Evolutionary conservation across 2,329 filamentous ascomycete genomes (phyloP), one percentile per base, ranked within the genome.

Genomic region (Diaporthe batatas): DNA sequence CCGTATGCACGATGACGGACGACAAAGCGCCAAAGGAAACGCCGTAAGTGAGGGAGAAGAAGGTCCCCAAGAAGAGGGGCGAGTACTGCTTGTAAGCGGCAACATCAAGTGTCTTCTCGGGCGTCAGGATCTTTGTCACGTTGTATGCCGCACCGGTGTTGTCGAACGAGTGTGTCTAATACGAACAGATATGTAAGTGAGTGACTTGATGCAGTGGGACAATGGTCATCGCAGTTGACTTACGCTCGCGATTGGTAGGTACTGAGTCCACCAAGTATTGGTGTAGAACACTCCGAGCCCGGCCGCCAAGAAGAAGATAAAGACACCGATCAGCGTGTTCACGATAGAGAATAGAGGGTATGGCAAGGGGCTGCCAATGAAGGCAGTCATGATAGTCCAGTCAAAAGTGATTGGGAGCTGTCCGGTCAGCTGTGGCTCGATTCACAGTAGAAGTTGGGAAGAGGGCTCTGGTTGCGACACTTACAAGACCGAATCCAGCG

Each of bases 361-460:
- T 14, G 68, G 62, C n/a, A 73, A n/a, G 4, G 72, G 72, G 14
- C 68, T 71, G 55, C 68, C 68, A 25, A 73, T 25, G 18, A 71
- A 73, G 2, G 68, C 72, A n/a, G 72, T 68, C 36, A 73, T 73
- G 47, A 71, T 49, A 12, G 68, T 73, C 72, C 72, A 73, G 47
- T 73, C 72, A 29, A 73, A 72, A 3, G 72, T 73, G 51, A 73
- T 62, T 36, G 72, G 72, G 29, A 73, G 68, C 72, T 71, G 29
- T 51, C 12, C 12, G 5, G 54, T 72, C 64, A 72, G 71, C 59
- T 23, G 25, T 21, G 25, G 59, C 25, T 12, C 42, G 18, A 34
- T 25, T 34, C 2, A 16, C n/a, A 29, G 3, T 3, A 18, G 34
- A 8, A 21, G 1, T 32, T 5, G 6, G 12, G 25, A 4, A 47